Evolutionary conservation across 129 eudicot genomes (phyloP), one percentile per base, ranked within the genome.

Genomic region (Gnaphalium uliginosum): DNA sequence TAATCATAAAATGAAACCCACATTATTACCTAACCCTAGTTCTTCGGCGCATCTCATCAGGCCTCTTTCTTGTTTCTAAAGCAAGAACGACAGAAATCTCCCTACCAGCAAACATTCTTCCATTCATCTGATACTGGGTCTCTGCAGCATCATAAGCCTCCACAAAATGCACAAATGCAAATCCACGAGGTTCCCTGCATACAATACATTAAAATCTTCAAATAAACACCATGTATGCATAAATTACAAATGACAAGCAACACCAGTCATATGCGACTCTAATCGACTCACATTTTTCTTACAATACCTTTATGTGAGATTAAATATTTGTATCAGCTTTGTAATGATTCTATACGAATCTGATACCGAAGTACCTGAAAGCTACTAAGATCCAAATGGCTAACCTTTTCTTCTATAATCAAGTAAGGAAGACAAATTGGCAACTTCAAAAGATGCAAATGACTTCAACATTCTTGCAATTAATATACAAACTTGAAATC

Each of bases 121-220:
- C 88, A 51, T 87, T 87, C 96, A 89, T 89, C 48, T 85, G 92
- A 73, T 87, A 83, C 26, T 89, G 89, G 39, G 96, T 92, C 71
- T 89, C 92, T 69, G 78, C 86, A 25, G 96, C 96, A 43, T 89
- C 96, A 79, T 87, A 78, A 29, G 85, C 72, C 81, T 89, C 96
- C 83, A 89, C 87, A 81, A 83, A 89, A 73, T 89, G 92, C 79
- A 89, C 96, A 81, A 89, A 89, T 9, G 92, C 96, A 85, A 89
- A 89, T 51, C 92, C 92, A 72, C 96, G 89, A 66, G 96, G 96
- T 48, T 85, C 92, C 86, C 96, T 89, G 81, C 78, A 85, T 25
- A 73, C 8, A 35, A 27, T 32, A 26, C 21, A 39, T 46, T 18
- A 37, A 32, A 43, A 33, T 48, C 25, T 71, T 58, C 13, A 30